phyloP scores from a whole-genome alignment of 208 protist genomes.

The Wallacemonas collosoma region DNA sequence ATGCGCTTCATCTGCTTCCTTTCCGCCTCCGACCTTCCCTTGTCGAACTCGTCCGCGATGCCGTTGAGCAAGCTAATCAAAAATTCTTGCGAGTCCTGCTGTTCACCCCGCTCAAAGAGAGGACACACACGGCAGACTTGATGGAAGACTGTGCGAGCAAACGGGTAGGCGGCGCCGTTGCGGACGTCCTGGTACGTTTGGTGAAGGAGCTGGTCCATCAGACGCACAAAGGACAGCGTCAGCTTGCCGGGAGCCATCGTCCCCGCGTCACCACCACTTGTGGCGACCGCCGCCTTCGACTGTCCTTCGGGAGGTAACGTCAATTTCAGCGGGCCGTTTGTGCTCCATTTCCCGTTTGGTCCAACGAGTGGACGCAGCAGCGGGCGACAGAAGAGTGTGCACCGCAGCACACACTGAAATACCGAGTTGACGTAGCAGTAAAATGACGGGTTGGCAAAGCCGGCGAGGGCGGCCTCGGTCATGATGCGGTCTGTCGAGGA shows the following conservation, averaged over 20 bases:
- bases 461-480: constrained; percentile 54
- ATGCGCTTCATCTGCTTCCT: constrained; percentile 49
- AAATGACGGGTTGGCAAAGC: constrained; percentile 91
- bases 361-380: constrained; percentile 33
- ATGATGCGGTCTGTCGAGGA: constrained; percentile 48
- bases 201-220: constrained; percentile 51
- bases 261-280: no score
- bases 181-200: constrained; percentile 59
- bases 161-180: constrained; percentile 46
- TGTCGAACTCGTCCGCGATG: constrained; percentile 82
- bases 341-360: background rate
- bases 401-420: constrained; percentile 93
- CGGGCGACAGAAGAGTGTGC: constrained; percentile 51
- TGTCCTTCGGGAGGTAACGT: background rate
- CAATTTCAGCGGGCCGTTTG: background rate
- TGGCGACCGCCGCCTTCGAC: no score
- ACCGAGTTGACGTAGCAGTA: constrained; percentile 97
- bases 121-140: constrained; percentile 51
- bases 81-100: constrained; percentile 92
- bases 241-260: constrained; percentile 45
- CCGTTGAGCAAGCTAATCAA: constrained; percentile 84
- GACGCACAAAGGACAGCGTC: constrained; percentile 34
- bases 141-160: constrained; percentile 40
- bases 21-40: constrained; percentile 52
- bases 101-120: constrained; percentile 75